A percentile compares a stretch with the other conserved stretches of the same genome.
Conservation (phyloP, 2,329 filamentous ascomycete species). For the Domatiomyces globalis region DNA sequence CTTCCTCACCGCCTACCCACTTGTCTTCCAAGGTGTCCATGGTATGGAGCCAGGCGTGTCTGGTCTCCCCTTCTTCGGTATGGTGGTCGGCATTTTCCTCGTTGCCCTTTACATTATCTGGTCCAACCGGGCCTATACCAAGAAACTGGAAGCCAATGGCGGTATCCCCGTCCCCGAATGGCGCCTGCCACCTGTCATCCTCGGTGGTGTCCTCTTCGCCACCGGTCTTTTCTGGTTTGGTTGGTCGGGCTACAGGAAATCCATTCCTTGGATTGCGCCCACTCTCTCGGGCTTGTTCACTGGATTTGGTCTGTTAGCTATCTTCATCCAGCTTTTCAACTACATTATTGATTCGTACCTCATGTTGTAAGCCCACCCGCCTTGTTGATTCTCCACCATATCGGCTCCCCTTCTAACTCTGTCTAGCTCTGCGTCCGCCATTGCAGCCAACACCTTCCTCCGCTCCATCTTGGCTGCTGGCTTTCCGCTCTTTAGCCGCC, state of each 20-base stretch:
- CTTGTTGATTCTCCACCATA: not conserved
- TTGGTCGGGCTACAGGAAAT: conserved; percentile 46
- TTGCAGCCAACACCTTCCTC: conserved; percentile 37
- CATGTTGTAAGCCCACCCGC: conserved; percentile 31
- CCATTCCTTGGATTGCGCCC: conserved; percentile 29
- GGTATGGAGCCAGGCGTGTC: conserved; percentile 54
- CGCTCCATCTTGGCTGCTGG: conserved; percentile 28
- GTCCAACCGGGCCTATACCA: conserved; percentile 52
- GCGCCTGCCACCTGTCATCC: conserved; percentile 41
- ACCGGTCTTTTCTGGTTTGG: conserved; percentile 64
- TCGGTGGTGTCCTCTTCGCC: conserved; percentile 39
- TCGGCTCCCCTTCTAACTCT: conserved; percentile 1
- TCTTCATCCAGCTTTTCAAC: conserved; percentile 45
- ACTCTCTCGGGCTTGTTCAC: conserved; percentile 38
- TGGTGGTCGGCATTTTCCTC: conserved; percentile 59
- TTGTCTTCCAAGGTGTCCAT: conserved; percentile 40
- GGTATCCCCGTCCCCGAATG: conserved; percentile 43
- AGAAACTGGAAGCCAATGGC: conserved; percentile 54
- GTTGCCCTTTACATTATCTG: conserved; percentile 51
- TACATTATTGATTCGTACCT: conserved; percentile 47
- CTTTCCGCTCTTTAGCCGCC: conserved; percentile 40
- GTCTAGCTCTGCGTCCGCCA: conserved; percentile 35
- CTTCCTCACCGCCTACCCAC: conserved; percentile 24
- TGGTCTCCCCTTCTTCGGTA: conserved; percentile 72
- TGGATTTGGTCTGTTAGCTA: conserved; percentile 43